Evolutionary conservation across 192 early-diverging fungal genomes (phyloP).

Genomic region (Endogone sp.): DNA sequence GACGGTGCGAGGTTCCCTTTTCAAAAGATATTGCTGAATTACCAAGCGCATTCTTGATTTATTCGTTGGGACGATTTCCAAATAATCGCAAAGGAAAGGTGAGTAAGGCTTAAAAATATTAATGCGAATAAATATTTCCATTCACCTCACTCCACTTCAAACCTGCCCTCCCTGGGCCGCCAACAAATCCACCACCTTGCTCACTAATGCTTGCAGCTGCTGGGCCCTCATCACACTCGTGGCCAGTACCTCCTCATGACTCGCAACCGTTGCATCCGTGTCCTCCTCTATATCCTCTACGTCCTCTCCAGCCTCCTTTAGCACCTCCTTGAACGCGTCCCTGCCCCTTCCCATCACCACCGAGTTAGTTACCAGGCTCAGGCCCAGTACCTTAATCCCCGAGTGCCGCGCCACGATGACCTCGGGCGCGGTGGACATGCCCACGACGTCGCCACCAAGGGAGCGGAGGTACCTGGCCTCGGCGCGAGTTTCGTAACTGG

Average conservation of each 20-base stretch:
- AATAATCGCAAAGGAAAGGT: too few relatives aligned
- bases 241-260: conserved; percentile 71
- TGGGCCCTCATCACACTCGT: conserved; percentile 44
- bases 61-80: too few relatives aligned
- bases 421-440: conserved; percentile 89
- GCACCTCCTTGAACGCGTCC: conserved; percentile 33
- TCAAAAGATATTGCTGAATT: too few relatives aligned
- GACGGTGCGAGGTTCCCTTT: too few relatives aligned
- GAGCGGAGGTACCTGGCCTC: conserved; percentile 69
- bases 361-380: conserved; percentile 77
- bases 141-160: too few relatives aligned
- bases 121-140: too few relatives aligned
- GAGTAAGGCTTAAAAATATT: too few relatives aligned
- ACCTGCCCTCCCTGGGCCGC: too few relatives aligned
- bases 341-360: conserved; percentile 40
- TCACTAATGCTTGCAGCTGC: conserved; percentile 56
- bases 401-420: conserved; percentile 83
- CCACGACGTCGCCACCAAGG: conserved; percentile 79
- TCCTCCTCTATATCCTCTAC: conserved; percentile 26
- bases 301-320: conserved; percentile 17
- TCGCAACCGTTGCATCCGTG: conserved; percentile 41
- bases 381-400: conserved; percentile 74
- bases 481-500: conserved; percentile 87
- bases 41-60: too few relatives aligned
- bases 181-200: conserved; percentile 37